Conservation (phyloP, 2,329 filamentous ascomycete species). For the Trichoderma asperellum region DNA sequence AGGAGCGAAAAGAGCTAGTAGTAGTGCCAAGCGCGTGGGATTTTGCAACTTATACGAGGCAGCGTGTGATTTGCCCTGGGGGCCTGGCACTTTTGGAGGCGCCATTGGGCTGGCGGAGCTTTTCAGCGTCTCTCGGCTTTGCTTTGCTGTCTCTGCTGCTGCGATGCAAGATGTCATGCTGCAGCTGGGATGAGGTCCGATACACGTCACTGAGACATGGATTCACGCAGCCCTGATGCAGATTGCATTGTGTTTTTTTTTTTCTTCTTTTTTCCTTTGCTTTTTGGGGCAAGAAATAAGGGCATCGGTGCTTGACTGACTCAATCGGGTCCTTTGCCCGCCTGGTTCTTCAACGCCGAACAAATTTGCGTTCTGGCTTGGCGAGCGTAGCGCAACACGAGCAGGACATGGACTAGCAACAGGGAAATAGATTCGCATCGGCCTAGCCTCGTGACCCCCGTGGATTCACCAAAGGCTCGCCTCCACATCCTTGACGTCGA, state of each 20-base stretch:
- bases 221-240: background rate
- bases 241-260: background rate
- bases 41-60: background rate
- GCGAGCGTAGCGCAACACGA: background rate
- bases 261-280: accelerated
- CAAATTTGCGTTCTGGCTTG: background rate
- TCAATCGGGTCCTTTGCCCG: background rate
- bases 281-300: no score
- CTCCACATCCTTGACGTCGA: conserved; percentile 10
- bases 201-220: background rate
- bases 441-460: background rate
- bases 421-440: background rate
- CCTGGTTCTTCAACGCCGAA: background rate
- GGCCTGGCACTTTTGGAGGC: background rate
- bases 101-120: background rate
- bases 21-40: background rate
- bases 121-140: background rate
- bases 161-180: conserved; percentile 1
- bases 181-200: background rate
- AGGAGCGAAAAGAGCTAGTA: background rate
- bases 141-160: background rate
- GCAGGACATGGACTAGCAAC: background rate
- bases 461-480: background rate
- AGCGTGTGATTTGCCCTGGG: background rate
- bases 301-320: no score